Percentiles rank a stretch among this genome's conserved stretches.
phyloP scores from a whole-genome alignment of 345 rosid genomes.

The Psidium guajava region DNA sequence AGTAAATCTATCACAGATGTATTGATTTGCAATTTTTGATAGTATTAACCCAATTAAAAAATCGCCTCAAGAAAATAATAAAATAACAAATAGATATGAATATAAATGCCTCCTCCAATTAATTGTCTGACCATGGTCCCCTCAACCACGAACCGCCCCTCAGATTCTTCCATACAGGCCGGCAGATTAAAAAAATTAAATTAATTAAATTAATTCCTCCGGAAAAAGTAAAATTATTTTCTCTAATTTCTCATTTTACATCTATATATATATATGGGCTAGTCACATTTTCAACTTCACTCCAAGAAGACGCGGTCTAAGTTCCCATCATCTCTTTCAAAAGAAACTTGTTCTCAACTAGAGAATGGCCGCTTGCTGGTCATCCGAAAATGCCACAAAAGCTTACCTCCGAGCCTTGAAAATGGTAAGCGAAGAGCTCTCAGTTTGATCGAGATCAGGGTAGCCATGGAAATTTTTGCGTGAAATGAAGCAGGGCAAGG shows the following conservation, averaged over 20 bases:
- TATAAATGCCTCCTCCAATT: background rate
- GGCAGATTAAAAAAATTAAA: background rate
- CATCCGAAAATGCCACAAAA: slow-evolving; percentile 48
- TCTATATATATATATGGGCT: background rate
- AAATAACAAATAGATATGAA: background rate
- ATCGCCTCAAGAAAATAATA: background rate
- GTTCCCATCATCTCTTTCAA: background rate
- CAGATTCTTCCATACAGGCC: background rate
- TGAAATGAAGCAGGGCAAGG: background rate
- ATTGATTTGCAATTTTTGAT: too few relatives aligned
- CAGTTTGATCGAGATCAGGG: background rate
- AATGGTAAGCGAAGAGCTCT: slow-evolving; percentile 17
- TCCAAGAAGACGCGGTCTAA: background rate
- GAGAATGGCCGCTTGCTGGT: slow-evolving; percentile 24
- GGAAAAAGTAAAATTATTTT: background rate
- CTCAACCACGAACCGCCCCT: background rate
- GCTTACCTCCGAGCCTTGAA: slow-evolving; percentile 41
- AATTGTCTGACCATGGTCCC: background rate
- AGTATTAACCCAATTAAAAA: too few relatives aligned
- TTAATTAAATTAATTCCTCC: background rate
- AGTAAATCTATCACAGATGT: too few relatives aligned
- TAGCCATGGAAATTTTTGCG: background rate
- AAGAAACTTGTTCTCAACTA: background rate
- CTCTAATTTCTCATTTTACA: background rate
- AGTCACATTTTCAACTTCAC: background rate